These are phyloP conservation scores for Epichloe glyceriae DNA, from an alignment of 2,329 filamentous ascomycete species.

Conservation along the genomic window DNA sequence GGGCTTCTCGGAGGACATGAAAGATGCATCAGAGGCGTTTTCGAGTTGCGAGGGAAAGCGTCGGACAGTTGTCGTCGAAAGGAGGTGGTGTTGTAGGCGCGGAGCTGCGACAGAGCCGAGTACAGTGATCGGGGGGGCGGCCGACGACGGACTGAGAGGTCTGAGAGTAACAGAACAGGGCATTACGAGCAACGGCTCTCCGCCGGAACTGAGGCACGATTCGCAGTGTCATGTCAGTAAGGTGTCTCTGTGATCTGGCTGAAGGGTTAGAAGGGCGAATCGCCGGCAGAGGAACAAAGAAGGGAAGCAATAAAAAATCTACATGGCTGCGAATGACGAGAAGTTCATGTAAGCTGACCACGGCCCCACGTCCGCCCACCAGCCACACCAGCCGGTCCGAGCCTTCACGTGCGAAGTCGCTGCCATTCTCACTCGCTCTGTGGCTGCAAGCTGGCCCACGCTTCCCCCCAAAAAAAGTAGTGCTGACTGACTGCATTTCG, in stretches of 20 bases:
- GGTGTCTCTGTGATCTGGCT: no score
- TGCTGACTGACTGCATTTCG: neutral
- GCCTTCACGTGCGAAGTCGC: no score
- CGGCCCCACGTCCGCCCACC: no score
- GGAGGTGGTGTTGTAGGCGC: neutral
- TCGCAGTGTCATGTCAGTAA: neutral
- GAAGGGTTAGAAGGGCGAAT: no score
- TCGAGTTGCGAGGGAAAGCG: constrained; percentile 52
- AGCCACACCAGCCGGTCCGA: no score
- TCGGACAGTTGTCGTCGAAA: constrained; percentile 12
- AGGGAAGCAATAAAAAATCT: accelerated
- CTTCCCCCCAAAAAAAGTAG: neutral
- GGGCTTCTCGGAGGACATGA: constrained; percentile 31
- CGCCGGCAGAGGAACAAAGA: no score
- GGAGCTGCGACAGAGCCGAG: neutral
- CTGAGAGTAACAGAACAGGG: neutral
- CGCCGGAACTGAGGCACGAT: neutral
- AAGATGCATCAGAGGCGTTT: constrained; percentile 34
- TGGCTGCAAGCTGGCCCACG: no score
- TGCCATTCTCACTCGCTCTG: no score
- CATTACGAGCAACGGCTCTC: neutral
- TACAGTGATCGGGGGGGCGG: neutral
- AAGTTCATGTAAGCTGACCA: no score
- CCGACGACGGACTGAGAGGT: neutral
- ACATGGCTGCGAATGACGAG: no score